Evolutionary conservation across 1,139 yeast species (phyloP), one percentile per base, ranked within the genome.

Genomic region (Pichia sp.): DNA sequence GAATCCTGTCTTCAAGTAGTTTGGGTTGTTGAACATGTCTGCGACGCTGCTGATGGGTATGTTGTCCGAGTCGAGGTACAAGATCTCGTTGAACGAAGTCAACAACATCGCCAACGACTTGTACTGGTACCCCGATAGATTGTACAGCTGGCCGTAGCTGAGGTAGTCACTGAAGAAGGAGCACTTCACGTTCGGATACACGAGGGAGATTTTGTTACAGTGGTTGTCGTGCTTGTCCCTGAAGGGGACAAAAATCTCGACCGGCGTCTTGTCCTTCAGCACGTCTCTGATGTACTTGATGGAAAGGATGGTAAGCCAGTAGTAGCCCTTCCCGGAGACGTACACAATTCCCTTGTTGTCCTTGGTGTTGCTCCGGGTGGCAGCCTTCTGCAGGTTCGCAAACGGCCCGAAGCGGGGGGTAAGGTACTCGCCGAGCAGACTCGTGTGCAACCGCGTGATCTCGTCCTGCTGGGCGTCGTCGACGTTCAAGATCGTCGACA

Each of bases 1-100:
- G 61, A 77, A 62, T 5, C 79, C 79, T 38, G 67, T 63, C 10
- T 67, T 65, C 26, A 57, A 45, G 61, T 67, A 75, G n/a, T 72
- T 71, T 16, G 67, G 63, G n/a, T 72, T 62, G 6, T 66, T 60
- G 57, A 80, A 82, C 46, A 84, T 69, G 53, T 73, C 70, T 54
- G 81, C 82, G 36, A 83, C 75, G 55, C 77, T 75, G 52, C 68
- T 72, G 45, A 84, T 71, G 11, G 90, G 87, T 63, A 83, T 78
- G 64, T 84, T 81, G 66, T 86, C 92, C 1, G 89, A 82, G 65
- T 86, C 93, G 54, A 86, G 65, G 63, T 83, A 84, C 53, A 85
- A 66, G n/a, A 82, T 75, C 56, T 80, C 79, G 57, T 83, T 83
- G 64, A 85, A 85, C 51, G 71, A 71, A 2, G 89, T 82, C 44